phyloP scores from a whole-genome alignment of 75 land plant genomes.

The Pinus tabuliformis region DNA sequence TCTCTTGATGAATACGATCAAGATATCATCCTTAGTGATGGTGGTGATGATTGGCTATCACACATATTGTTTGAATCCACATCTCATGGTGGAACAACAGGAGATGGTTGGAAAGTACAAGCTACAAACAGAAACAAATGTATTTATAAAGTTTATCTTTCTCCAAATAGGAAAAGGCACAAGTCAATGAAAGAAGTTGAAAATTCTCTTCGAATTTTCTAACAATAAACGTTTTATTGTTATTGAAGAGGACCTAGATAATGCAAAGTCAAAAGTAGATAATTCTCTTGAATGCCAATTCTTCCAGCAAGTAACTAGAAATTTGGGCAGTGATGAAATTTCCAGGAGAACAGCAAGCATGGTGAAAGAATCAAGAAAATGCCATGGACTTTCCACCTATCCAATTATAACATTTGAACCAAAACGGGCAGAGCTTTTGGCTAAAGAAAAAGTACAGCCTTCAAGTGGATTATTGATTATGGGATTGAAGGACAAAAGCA shows the following conservation, averaged over 20 bases:
- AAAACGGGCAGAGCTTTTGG: background rate
- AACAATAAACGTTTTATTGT: too few relatives aligned
- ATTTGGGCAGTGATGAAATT: background rate
- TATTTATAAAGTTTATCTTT: conserved; percentile 1
- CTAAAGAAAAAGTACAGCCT: too few relatives aligned
- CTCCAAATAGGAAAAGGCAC: conserved; percentile 3
- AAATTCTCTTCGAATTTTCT: too few relatives aligned
- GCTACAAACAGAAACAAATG: background rate
- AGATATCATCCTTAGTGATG: too few relatives aligned
- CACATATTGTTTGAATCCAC: too few relatives aligned
- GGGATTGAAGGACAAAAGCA: too few relatives aligned
- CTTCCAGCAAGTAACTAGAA: background rate
- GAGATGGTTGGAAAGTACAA: conserved; percentile 8
- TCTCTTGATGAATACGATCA: too few relatives aligned
- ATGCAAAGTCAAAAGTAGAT: background rate
- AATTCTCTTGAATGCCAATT: background rate
- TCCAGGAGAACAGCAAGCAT: background rate
- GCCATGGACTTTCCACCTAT: background rate
- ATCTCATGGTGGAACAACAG: background rate
- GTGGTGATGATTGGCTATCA: too few relatives aligned
- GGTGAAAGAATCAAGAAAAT: background rate
- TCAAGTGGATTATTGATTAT: too few relatives aligned
- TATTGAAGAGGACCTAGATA: too few relatives aligned
- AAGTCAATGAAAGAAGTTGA: conserved; percentile 7
- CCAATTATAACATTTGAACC: background rate